phyloP scores from a whole-genome alignment of 352 stramenopile genomes.

The Phytophthora europaea region DNA sequence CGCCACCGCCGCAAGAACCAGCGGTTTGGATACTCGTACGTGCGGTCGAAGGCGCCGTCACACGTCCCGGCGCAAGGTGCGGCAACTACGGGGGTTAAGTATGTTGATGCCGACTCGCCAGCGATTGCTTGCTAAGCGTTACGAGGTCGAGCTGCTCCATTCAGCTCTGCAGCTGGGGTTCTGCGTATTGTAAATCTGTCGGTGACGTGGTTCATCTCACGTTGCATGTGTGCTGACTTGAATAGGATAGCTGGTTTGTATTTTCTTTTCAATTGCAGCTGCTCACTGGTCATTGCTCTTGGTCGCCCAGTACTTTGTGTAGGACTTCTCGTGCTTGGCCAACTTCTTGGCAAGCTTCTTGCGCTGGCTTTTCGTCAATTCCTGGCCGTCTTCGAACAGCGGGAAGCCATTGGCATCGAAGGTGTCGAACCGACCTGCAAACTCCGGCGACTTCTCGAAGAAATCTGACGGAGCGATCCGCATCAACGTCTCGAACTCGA shows the following conservation, averaged over 20 bases:
- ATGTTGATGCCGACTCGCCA: constrained; percentile 34
- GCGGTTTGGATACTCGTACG: constrained; percentile 71
- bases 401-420: constrained; percentile 74
- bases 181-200: constrained; percentile 6
- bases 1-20: constrained; percentile 59
- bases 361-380: constrained; percentile 71
- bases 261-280: constrained; percentile 23
- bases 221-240: background rate
- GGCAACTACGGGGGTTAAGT: constrained; percentile 31
- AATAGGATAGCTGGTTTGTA: constrained; percentile 18
- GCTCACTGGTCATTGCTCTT: constrained; percentile 27
- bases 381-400: constrained; percentile 52
- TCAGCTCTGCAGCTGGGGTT: constrained; percentile 2
- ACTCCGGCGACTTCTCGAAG: constrained; percentile 60
- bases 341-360: constrained; percentile 85
- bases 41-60: constrained; percentile 53
- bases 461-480: constrained; percentile 66
- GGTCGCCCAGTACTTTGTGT: constrained; percentile 69
- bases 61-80: constrained; percentile 43
- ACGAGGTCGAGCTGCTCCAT: background rate
- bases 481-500: constrained; percentile 74
- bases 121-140: constrained; percentile 48
- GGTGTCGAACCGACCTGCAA: constrained; percentile 50
- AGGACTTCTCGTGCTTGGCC: constrained; percentile 78
- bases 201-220: background rate